Evolutionary conservation across 192 early-diverging fungal genomes (phyloP).

Genomic region (Blastocladiella britannica): DNA sequence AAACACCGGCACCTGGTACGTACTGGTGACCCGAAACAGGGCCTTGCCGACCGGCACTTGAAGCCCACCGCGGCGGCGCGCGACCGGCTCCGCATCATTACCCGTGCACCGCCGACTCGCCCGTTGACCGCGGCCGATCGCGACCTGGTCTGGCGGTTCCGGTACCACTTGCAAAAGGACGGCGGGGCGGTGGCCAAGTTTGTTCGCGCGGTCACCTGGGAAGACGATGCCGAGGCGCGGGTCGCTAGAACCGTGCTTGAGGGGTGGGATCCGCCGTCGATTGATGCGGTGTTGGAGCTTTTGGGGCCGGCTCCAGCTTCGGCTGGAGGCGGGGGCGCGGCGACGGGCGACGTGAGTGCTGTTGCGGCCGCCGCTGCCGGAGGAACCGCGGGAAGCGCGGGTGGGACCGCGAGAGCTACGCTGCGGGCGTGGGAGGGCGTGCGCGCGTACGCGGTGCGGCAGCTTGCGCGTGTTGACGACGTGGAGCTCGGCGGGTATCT

Average conservation of each 20-base stretch:
- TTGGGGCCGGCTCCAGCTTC: slow-evolving; percentile 75
- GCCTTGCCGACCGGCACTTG: slow-evolving; percentile 75
- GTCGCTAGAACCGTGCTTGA: slow-evolving; percentile 76
- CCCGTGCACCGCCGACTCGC: slow-evolving; percentile 81
- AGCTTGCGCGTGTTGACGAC: background rate
- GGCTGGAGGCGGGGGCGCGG: slow-evolving; percentile 56
- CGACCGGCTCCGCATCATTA: slow-evolving; percentile 84
- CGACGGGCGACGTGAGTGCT: slow-evolving; percentile 76
- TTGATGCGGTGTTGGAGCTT: slow-evolving; percentile 89
- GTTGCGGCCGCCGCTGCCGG: slow-evolving; percentile 78
- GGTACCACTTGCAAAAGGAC: slow-evolving; percentile 82
- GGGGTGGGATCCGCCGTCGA: slow-evolving; percentile 76
- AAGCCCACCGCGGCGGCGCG: slow-evolving; percentile 92
- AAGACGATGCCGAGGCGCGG: slow-evolving; percentile 67
- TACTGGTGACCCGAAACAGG: slow-evolving; percentile 73
- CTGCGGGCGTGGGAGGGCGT: background rate
- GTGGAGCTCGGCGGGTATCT: slow-evolving; percentile 84
- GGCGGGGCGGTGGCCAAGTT: slow-evolving; percentile 85
- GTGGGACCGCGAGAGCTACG: background rate
- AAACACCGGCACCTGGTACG: slow-evolving; percentile 80
- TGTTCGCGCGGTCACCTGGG: slow-evolving; percentile 88
- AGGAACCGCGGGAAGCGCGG: slow-evolving; percentile 15
- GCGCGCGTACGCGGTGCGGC: slow-evolving; percentile 1
- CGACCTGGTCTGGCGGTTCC: slow-evolving; percentile 94
- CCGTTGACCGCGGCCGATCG: slow-evolving; percentile 65